Percentiles rank a stretch among this genome's conserved stretches.
phyloP scores from a whole-genome alignment of 495 filamentous ascomycete species.

The Chaetomium tenue region DNA sequence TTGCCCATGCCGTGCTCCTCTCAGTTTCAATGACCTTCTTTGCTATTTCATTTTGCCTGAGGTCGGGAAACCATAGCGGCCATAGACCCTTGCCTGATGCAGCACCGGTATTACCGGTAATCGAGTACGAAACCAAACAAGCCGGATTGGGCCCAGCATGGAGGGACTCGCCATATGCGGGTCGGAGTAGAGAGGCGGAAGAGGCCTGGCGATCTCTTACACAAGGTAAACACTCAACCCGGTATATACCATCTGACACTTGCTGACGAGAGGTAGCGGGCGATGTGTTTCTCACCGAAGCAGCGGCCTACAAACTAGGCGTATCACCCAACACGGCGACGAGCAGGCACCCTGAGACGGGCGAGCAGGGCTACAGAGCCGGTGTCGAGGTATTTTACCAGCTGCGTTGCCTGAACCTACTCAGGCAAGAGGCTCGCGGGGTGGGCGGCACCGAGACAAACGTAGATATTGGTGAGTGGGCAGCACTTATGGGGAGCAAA shows the following conservation, averaged over 20 bases:
- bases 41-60: not conserved
- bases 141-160: not conserved
- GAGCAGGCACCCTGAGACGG: not conserved
- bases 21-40: not conserved
- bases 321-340: not conserved
- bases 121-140: not conserved
- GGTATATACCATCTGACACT: not conserved
- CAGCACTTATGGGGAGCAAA: not conserved
- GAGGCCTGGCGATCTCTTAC: not conserved
- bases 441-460: not conserved
- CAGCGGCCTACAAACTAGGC: not conserved
- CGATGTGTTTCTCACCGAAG: not conserved
- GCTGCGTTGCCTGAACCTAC: not conserved
- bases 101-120: not conserved
- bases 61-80: not conserved
- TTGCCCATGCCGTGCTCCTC: constrained; percentile 7
- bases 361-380: not conserved
- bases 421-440: not conserved
- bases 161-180: not conserved
- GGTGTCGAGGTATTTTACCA: not conserved
- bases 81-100: not conserved
- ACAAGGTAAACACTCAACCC: not conserved
- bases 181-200: not conserved
- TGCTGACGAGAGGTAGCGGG: not conserved
- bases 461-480: not conserved